Conservation (phyloP, 2,329 filamentous ascomycete genomes). For the Gliomastix tumulicola region DNA sequence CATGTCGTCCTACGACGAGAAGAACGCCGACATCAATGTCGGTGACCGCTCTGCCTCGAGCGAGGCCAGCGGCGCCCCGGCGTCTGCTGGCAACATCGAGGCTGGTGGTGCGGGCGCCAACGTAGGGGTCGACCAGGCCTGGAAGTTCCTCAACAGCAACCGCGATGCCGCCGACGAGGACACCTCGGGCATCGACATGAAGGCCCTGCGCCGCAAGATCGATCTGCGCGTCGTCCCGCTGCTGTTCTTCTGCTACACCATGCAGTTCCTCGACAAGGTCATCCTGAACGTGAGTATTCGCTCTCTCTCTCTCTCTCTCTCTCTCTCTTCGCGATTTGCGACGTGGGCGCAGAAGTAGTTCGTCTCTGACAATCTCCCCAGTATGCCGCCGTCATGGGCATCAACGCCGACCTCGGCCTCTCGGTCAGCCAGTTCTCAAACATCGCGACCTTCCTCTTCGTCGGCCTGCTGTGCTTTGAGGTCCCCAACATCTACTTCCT, state of each 20-base stretch:
- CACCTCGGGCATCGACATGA: slow-evolving; percentile 29
- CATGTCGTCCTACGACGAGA: too few species aligned
- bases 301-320: neutral
- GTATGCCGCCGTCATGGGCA: slow-evolving; percentile 62
- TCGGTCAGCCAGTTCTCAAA: slow-evolving; percentile 55
- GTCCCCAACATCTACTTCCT: slow-evolving; percentile 54
- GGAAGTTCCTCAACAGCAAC: slow-evolving; percentile 35
- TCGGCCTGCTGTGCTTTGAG: slow-evolving; percentile 52
- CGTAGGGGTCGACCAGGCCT: slow-evolving; percentile 33
- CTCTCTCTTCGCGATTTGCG: neutral
- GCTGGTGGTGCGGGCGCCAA: too few species aligned
- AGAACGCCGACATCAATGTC: too few species aligned
- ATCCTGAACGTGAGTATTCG: slow-evolving; percentile 46
- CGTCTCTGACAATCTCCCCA: slow-evolving; percentile 16
- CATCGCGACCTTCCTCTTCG: slow-evolving; percentile 55
- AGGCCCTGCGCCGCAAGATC: slow-evolving; percentile 43
- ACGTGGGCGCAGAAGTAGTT: neutral
- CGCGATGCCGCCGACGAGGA: slow-evolving; percentile 24
- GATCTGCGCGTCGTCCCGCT: slow-evolving; percentile 53
- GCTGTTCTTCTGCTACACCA: slow-evolving; percentile 55
- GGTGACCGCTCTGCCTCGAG: too few species aligned
- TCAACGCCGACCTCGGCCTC: slow-evolving; percentile 44
- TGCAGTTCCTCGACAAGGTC: slow-evolving; percentile 60
- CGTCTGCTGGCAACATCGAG: too few species aligned
- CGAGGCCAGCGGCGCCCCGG: too few species aligned